Conservation (phyloP, 2,329 filamentous ascomycete species). For the Fusarium nematophilum region DNA sequence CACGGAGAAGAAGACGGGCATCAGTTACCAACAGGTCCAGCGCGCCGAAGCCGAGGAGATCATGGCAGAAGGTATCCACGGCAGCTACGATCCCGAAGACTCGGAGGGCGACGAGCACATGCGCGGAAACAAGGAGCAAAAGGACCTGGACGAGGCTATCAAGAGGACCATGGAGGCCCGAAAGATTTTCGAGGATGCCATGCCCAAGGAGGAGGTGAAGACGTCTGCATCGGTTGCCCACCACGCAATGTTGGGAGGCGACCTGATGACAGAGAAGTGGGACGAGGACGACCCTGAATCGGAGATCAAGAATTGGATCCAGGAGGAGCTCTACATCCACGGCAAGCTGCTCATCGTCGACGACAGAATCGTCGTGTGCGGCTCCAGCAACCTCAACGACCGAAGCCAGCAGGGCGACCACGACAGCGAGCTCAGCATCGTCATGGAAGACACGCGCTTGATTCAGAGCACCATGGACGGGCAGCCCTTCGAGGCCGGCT, state of each 20-base stretch:
- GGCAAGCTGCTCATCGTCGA: conserved; percentile 91
- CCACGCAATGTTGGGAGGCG: conserved; percentile 80
- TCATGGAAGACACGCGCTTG: conserved; percentile 84
- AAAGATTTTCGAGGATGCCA: conserved; percentile 63
- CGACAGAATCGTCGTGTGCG: conserved; percentile 85
- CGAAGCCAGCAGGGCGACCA: conserved; percentile 88
- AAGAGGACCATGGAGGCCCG: conserved; percentile 60
- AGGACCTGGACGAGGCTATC: conserved; percentile 50
- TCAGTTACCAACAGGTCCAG: conserved; percentile 88
- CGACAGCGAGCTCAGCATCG: conserved; percentile 89
- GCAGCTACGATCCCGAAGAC: conserved; percentile 57
- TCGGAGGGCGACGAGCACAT: conserved; percentile 62
- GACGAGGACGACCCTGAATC: conserved; percentile 75
- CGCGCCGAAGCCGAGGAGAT: conserved; percentile 89
- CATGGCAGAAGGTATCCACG: conserved; percentile 80
- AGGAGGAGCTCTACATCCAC: conserved; percentile 96
- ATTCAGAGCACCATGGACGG: conserved; percentile 83
- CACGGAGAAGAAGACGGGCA: conserved; percentile 82
- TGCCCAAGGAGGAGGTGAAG: conserved; percentile 50
- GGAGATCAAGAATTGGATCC: conserved; percentile 89
- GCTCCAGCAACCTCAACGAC: conserved; percentile 92
- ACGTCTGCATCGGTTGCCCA: conserved; percentile 70
- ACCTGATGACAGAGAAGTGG: conserved; percentile 77
- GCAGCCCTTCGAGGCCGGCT: conserved; percentile 79
- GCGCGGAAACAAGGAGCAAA: conserved; percentile 53